These are phyloP conservation scores for Corchorus capsularis DNA, from an alignment of 345 rosid genomes.

Conservation along the genomic window DNA sequence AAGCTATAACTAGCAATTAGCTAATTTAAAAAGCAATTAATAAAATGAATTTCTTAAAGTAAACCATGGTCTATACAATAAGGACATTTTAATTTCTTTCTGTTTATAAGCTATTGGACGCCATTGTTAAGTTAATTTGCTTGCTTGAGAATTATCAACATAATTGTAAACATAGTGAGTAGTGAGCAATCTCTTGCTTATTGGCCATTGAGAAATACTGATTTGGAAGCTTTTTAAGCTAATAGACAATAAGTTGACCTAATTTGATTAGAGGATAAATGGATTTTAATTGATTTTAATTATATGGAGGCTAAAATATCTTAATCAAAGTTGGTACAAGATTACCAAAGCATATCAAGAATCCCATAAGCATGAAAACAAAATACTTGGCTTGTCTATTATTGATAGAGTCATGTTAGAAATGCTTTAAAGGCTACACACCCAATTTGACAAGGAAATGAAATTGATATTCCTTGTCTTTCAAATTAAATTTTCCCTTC, in stretches of 20 bases:
- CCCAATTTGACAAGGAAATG: neutral
- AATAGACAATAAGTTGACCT: neutral
- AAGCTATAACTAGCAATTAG: too few species aligned
- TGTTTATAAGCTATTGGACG: neutral
- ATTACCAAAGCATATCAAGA: neutral
- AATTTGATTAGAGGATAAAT: neutral
- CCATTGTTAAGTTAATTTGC: neutral
- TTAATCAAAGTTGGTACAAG: neutral
- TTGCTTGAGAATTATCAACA: neutral
- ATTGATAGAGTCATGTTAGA: neutral
- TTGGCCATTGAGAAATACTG: neutral
- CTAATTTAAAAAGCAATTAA: too few species aligned
- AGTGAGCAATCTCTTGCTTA: neutral
- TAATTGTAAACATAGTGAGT: neutral
- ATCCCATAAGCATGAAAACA: slow-evolving; percentile 13
- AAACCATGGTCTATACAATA: neutral
- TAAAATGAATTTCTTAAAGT: too few species aligned
- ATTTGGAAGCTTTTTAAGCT: neutral
- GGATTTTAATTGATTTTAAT: neutral
- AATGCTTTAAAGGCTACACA: neutral
- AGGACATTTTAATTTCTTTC: neutral
- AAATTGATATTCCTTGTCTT: neutral
- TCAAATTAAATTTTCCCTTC: neutral
- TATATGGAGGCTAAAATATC: neutral
- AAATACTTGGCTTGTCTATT: neutral